Conservation (phyloP, 208 protist genomes). For the Porcisia hertigi region DNA sequence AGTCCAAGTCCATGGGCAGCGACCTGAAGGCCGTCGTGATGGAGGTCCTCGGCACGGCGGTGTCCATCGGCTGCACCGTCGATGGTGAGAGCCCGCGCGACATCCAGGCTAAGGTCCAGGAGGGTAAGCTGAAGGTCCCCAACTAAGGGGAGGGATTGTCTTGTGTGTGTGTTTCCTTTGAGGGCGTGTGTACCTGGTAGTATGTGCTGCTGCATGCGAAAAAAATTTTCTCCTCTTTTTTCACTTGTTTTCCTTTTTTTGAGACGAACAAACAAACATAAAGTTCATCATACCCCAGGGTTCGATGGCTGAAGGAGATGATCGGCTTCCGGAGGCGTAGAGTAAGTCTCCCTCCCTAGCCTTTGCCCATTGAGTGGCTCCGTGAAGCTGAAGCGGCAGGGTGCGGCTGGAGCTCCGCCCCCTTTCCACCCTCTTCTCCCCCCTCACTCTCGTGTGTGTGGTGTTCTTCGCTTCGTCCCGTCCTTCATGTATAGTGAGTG, state of each 20-base stretch:
- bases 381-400: neutral
- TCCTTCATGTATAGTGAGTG: neutral
- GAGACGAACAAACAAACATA: conserved; percentile 7
- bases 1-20: conserved; percentile 94
- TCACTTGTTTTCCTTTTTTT: conserved; percentile 23
- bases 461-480: neutral
- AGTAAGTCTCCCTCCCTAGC: neutral
- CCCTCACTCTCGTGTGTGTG: neutral
- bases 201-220: neutral
- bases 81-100: conserved; percentile 94
- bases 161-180: conserved; percentile 1
- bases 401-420: neutral
- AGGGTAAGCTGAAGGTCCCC: conserved; percentile 93
- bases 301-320: neutral
- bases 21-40: conserved; percentile 96
- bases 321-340: neutral
- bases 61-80: conserved; percentile 98
- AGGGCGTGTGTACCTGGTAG: neutral
- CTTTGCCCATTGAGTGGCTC: neutral
- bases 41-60: conserved; percentile 98
- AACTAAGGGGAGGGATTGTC: conserved; percentile 31
- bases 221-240: conserved; percentile 2
- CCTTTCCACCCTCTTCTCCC: neutral
- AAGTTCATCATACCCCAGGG: neutral
- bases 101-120: conserved; percentile 93